Evolutionary conservation across 768 basidiomycete species (phyloP), one percentile per base, ranked within the genome.

Genomic region (Phanerochaete carnosa): DNA sequence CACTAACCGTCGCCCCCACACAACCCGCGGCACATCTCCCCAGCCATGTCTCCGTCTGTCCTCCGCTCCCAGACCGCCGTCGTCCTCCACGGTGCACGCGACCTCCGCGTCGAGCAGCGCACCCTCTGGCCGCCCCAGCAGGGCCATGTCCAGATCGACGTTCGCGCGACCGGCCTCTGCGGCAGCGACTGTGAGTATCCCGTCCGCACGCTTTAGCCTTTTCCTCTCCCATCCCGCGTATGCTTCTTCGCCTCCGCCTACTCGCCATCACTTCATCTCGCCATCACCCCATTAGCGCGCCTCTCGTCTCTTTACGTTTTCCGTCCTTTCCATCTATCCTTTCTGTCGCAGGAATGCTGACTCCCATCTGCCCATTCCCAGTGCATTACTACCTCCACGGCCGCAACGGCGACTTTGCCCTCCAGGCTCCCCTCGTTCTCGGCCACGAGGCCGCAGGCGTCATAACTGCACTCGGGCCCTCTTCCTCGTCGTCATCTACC

Each of bases 371-470:
- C 15, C 15, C 63, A 28, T 62, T 33, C 25, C 2, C 66, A 95
- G 94, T 95, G 11, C 95, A 97, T 74, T 97, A 98, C 77, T 97
- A 90, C 75, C 73, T 78, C 32, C 88, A 94, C 67, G 94, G 90
- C 23, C 85, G 92, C 45, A 98, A 97, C 73, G 95, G 95, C 51
- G 92, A 94, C 73, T 97, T 95, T 75, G 88, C 86, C 54, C 80
- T 97, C 63, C 89, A 85, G 62, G 80, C 85, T 6, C 95, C 95
- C 3, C 84, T 98, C 60, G 89, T 95, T 49, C 88, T 98, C 32
- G 96, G 95, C 26, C 95, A 98, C 74, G 95, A 98, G 78, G 82
- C 94, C 0, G 85, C 92, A n/a, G 95, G 95, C 33, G 74, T 92
- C 68, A 78, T 98, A 68, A 88, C 89, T 58, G 88, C 92, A n/a